These are phyloP conservation scores for Morella rubra DNA, from an alignment of 306 rosid species.

Conservation along the genomic window DNA sequence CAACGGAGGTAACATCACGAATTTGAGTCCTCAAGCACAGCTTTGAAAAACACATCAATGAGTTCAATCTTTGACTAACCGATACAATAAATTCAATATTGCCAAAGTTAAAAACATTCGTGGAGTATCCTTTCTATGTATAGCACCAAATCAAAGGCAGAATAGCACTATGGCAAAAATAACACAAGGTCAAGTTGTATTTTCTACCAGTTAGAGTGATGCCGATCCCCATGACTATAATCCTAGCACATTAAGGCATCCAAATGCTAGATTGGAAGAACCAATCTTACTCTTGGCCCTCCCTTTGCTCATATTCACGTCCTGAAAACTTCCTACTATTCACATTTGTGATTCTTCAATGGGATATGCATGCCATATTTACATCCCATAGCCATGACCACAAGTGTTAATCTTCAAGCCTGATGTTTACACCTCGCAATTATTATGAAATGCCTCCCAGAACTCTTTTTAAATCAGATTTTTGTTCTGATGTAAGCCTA, in stretches of 20 bases:
- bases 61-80: background rate
- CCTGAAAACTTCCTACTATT: conserved; percentile 37
- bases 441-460: conserved; percentile 57
- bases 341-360: conserved; percentile 33
- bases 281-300: conserved; percentile 8
- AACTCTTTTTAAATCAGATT: conserved; percentile 78
- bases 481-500: conserved; percentile 72
- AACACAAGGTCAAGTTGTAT: conserved; percentile 4
- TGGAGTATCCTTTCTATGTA: conserved; percentile 3
- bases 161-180: conserved; percentile 7
- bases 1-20: background rate
- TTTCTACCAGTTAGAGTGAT: conserved; percentile 3
- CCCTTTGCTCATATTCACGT: background rate
- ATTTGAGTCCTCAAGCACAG: conserved; percentile 8
- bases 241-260: conserved; percentile 13
- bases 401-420: conserved; percentile 25
- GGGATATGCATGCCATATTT: conserved; percentile 22
- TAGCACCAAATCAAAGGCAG: conserved; percentile 1
- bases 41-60: background rate
- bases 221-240: background rate
- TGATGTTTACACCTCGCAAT: conserved; percentile 32
- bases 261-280: conserved; percentile 11
- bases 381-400: conserved; percentile 37
- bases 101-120: background rate
- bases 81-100: conserved; percentile 3